A percentile compares a stretch with the other conserved stretches of the same genome.
These are phyloP conservation scores for Sicyos edulis DNA, from an alignment of 306 rosid genomes.

Conservation along the genomic window DNA sequence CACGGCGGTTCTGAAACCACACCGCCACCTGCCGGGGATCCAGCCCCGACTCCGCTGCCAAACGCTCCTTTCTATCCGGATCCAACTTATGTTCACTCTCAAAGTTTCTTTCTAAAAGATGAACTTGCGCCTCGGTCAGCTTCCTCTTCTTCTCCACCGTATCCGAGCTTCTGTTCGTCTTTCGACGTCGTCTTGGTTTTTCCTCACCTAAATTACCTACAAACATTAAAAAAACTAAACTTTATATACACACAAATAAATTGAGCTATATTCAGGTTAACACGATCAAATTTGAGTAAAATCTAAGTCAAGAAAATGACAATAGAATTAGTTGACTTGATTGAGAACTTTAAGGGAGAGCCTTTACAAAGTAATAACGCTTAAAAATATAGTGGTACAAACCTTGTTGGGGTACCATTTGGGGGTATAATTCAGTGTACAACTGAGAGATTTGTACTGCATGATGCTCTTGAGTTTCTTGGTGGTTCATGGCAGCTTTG, in stretches of 20 bases:
- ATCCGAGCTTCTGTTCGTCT: constrained; percentile 50
- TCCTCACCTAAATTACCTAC: constrained; percentile 34
- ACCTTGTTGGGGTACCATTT: constrained; percentile 57
- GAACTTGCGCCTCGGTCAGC: constrained; percentile 59
- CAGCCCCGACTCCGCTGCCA: constrained; percentile 69
- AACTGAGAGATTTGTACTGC: constrained; percentile 54
- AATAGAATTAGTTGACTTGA: too few species aligned
- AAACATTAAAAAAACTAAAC: neutral
- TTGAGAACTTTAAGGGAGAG: too few species aligned
- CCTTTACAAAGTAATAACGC: too few species aligned
- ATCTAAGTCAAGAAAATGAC: too few species aligned
- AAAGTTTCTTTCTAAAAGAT: constrained; percentile 50
- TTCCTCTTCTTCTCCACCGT: constrained; percentile 51
- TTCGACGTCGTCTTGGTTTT: constrained; percentile 57
- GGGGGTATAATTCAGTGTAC: constrained; percentile 47
- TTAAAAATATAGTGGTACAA: neutral
- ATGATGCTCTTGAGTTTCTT: constrained; percentile 33
- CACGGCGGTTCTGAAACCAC: constrained; percentile 92
- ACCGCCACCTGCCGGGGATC: constrained; percentile 93
- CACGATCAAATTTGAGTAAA: too few species aligned
- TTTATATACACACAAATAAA: too few species aligned
- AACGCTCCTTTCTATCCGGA: constrained; percentile 61
- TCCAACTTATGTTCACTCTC: constrained; percentile 73
- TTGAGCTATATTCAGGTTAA: neutral
- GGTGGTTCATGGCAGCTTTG: constrained; percentile 33